Conservation (phyloP, 2,329 filamentous ascomycete genomes). For the Aureobasidium sp. region DNA sequence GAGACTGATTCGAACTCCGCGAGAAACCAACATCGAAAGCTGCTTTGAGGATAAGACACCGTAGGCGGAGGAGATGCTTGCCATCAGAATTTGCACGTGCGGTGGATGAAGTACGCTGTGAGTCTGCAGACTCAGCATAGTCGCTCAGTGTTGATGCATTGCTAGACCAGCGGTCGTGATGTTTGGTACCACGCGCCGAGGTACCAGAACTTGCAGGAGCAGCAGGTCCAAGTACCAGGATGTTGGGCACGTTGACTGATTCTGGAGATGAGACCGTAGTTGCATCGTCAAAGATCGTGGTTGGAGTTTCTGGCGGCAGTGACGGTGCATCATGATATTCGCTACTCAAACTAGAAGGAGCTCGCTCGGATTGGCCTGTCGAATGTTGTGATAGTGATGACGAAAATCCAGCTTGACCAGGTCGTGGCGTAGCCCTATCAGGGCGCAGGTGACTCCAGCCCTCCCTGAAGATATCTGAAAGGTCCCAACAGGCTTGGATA, state of each 20-base stretch:
- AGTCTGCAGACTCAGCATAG: conserved; percentile 57
- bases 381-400: neutral
- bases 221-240: conserved; percentile 71
- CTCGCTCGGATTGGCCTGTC: conserved; percentile 26
- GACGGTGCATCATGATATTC: conserved; percentile 35
- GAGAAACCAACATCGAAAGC: conserved; percentile 77
- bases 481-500: conserved; percentile 88
- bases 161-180: conserved; percentile 70
- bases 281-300: conserved; percentile 90
- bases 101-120: conserved; percentile 60
- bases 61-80: conserved; percentile 65
- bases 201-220: conserved; percentile 26
- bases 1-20: conserved; percentile 46
- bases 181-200: conserved; percentile 36
- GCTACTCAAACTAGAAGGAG: conserved; percentile 36
- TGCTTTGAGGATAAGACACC: conserved; percentile 71
- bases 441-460: conserved; percentile 85
- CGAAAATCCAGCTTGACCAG: conserved; percentile 67
- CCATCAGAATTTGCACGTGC: conserved; percentile 67
- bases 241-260: conserved; percentile 66
- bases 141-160: conserved; percentile 64
- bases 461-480: conserved; percentile 86
- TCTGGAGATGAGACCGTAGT: conserved; percentile 62
- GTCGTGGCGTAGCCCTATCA: conserved; percentile 75
- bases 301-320: conserved; percentile 73